phyloP scores from a whole-genome alignment of 495 filamentous ascomycete genomes.

The Sordaria brevicollis region DNA sequence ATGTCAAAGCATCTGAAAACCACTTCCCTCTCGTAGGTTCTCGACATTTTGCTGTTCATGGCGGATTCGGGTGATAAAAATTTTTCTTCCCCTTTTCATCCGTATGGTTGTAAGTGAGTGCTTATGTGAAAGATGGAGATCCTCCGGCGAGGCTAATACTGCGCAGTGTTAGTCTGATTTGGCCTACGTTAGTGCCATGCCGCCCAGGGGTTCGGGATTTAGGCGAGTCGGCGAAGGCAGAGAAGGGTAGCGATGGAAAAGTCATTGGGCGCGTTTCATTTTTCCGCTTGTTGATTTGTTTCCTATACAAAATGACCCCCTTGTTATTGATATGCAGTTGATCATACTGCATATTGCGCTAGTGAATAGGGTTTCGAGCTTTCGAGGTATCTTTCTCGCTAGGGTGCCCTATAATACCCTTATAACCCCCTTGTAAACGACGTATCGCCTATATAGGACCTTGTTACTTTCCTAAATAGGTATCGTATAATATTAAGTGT shows the following conservation, averaged over 20 bases:
- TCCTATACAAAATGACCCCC: too few relatives aligned
- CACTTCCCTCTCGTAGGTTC: not conserved
- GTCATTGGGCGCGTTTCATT: too few relatives aligned
- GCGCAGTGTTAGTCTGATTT: not conserved
- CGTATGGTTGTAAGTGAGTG: not conserved
- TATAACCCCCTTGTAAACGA: too few relatives aligned
- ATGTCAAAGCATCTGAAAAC: conserved; percentile 7
- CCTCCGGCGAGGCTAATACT: not conserved
- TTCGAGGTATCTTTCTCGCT: too few relatives aligned
- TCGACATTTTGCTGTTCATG: not conserved
- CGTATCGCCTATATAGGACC: too few relatives aligned
- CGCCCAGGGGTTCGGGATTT: not conserved
- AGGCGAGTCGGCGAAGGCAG: not conserved
- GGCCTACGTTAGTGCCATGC: not conserved
- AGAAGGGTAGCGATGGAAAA: not conserved
- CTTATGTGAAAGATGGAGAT: not conserved
- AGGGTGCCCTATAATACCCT: too few relatives aligned
- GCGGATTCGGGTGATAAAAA: not conserved
- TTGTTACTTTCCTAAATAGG: too few relatives aligned
- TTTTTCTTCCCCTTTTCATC: not conserved
- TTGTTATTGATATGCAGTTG: too few relatives aligned
- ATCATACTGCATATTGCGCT: too few relatives aligned
- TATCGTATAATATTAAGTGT: too few relatives aligned
- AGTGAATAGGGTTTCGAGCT: too few relatives aligned
- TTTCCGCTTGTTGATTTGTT: too few relatives aligned